A percentile compares a stretch with the other conserved stretches of the same genome.
Conservation (phyloP, 352 stramenopile species). For the Phytopythium mirpurense region DNA sequence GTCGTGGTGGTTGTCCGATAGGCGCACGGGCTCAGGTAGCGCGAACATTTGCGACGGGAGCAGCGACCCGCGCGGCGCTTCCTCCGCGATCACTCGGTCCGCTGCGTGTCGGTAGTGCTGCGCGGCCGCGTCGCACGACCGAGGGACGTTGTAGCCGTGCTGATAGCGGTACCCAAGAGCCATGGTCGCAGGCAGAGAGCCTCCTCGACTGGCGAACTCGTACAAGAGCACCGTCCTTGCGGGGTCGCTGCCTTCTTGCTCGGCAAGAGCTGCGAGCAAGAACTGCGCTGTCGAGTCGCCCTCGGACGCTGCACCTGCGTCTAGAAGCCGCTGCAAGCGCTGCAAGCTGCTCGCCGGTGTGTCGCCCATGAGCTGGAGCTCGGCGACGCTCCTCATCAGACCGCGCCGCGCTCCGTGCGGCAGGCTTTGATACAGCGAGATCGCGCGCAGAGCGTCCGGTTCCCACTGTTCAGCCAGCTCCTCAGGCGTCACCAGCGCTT, state of each 20-base stretch:
- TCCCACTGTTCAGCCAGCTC: background rate
- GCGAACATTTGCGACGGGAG: conserved; percentile 34
- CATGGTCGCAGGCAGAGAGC: conserved; percentile 42
- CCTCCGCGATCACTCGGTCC: conserved; percentile 30
- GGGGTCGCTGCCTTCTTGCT: conserved; percentile 6
- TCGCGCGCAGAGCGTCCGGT: background rate
- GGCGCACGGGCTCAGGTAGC: conserved; percentile 17
- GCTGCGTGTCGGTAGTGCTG: conserved; percentile 75
- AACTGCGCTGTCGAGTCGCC: conserved; percentile 39
- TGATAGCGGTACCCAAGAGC: conserved; percentile 65
- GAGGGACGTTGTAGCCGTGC: conserved; percentile 40
- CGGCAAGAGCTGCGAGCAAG: conserved; percentile 24
- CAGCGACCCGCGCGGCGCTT: conserved; percentile 15
- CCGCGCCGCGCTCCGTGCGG: background rate
- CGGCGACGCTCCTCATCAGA: conserved; percentile 33
- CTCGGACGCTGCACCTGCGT: conserved; percentile 24
- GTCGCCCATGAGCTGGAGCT: conserved; percentile 25
- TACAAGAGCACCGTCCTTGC: conserved; percentile 37
- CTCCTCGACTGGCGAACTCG: conserved; percentile 44
- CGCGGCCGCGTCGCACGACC: conserved; percentile 51
- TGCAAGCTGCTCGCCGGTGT: conserved; percentile 13
- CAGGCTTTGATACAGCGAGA: background rate
- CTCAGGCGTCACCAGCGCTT: background rate
- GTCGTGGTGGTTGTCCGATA: conserved; percentile 31
- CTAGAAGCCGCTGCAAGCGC: conserved; percentile 26